Base-by-base conservation (phyloP, 371 early-diverging fungal genomes). In the Circinella umbellata region DNA sequence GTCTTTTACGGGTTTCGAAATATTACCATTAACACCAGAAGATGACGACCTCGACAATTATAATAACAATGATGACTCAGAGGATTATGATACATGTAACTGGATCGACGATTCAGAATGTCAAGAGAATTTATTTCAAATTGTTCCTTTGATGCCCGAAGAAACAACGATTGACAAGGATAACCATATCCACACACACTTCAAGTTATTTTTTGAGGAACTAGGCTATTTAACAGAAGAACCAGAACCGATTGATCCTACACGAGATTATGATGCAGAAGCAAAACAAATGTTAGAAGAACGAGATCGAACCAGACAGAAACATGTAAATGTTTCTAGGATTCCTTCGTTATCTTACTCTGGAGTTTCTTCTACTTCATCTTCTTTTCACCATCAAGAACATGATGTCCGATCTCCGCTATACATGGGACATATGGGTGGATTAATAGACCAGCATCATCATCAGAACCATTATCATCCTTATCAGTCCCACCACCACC, bases 101-200 rank as follows among this genome's bases (percentile, higher is more conserved):
- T 80, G 78, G 80, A 63, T 82, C 11, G 78, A 82, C 15, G 82
- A 82, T 61, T 76, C 73, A 37, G 80, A 79, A 49, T 74, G 73
- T 39, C 82, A 82, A 72, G 82, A 82, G 51, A 79, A 79, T 60
- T 63, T 80, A 27, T 79, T 79, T 63, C 73, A 73, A 38, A 79
- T 83, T 48, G 4, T 80, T 6, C 73, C 79, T 8, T 63, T 83
- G 20, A 72, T 76, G 39, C 80, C 83, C 10, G 83, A 83, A 69
- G 83, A 80, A 59, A 64, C 83, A 1, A 61, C 53, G 2, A 69
- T 76, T 63, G 81, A 81, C 57, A 67, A 79, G 64, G 72, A 79
- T 53, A 80, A 83, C 57, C 81, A 78, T 53, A 77, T 80, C 11
- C 71, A 72, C n/a, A 63, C 73, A 4, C 64, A 73, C 10, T 68